Base-by-base conservation (phyloP, 2,329 filamentous ascomycete genomes). In the Leptographium lundbergii region DNA sequence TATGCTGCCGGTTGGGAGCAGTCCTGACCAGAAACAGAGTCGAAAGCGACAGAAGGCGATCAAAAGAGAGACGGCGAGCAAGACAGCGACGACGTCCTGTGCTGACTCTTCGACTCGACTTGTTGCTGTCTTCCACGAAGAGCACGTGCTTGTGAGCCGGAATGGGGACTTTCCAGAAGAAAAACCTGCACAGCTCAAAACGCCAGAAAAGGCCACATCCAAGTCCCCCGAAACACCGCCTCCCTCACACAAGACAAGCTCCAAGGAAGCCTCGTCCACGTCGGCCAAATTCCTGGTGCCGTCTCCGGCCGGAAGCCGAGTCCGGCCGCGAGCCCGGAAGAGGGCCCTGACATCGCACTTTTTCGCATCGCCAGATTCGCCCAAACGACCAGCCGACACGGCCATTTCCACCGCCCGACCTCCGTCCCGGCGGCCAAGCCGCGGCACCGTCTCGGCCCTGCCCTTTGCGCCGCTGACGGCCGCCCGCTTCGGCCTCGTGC, bases 401-500 rank as follows among this genome's bases (percentile, higher is more conserved):
- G n/a, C n/a, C n/a, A n/a, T n/a, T n/a, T n/a, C n/a, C n/a, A n/a
- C n/a, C n/a, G n/a, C n/a, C n/a, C n/a, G n/a, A n/a, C n/a, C n/a
- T n/a, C n/a, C 62, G 51, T 59, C 47, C 57, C 25, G 22, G 17
- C 67, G 66, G 34, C 70, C 73, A 9, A 70, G 69, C 2, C 70
- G 73, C 11, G 75, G 76, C n/a, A 75, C 71, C 2, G 68, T 85
- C 10, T 81, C 82, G 0, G 74, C 74, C 27, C 74, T 85, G 14
- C 80, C 81, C 2, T 89, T 92, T 63, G 88, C 89, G 0, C 80
- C 84, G 0, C 80, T 91, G 39, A 77, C 79, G 9, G 75, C 81
- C 0, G 68, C 76, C 0, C 70, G 67, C 6, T 96, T 95, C 67
- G 91, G 91, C 0, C 78, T 96, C 2, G 83, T 96, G 45, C 91